Evolutionary conservation across 2,329 filamentous ascomycete species (phyloP), one percentile per base, ranked within the genome.

Genomic region (Venturia carpophila): DNA sequence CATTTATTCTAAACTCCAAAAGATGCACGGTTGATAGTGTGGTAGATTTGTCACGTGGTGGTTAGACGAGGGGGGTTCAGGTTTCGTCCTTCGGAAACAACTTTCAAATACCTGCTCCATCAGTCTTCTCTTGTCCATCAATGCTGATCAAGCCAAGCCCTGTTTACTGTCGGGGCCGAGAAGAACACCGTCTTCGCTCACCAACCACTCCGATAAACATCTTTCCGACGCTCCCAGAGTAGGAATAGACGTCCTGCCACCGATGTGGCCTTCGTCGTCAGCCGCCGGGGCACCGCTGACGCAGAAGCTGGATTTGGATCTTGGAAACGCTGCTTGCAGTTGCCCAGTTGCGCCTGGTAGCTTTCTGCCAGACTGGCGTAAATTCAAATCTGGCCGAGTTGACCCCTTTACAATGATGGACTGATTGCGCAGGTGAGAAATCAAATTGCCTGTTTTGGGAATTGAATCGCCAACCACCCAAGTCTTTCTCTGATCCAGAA

Each of bases 101-200:
- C 15, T 58, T n/a, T 37, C 52, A 58, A 58, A 58, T 27, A 58
- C 52, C 13, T 34, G 17, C 6, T 34, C 11, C 49, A 56, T 56
- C 49, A 56, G 24, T 37, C 30, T 58, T 27, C 52, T 58, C 30
- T 58, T 37, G 52, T 37, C 37, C 52, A 58, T 58, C 52, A 58
- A 58, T 58, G 52, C 52, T 37, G 52, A 58, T 27, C 30, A 2
- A 37, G 37, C 52, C 30, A 58, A 39, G 52, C 30, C 52, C 27
- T 56, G 3, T 56, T 13, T 19, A 37, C 52, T 15, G 27, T 5
- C 52, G 13, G 21, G 3, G 7, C 24, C 24, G 21, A 37, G 47
- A 49, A 6, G 5, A 52, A 1, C 7, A 17, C 24, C 47, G 13
- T 21, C 52, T 34, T 56, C 45, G 15, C 27, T 34, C 6, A 37